Percentiles rank a stretch among this genome's conserved stretches.
Conservation (phyloP, 176 grass and related monocot species). For the Eleusine coracana region DNA sequence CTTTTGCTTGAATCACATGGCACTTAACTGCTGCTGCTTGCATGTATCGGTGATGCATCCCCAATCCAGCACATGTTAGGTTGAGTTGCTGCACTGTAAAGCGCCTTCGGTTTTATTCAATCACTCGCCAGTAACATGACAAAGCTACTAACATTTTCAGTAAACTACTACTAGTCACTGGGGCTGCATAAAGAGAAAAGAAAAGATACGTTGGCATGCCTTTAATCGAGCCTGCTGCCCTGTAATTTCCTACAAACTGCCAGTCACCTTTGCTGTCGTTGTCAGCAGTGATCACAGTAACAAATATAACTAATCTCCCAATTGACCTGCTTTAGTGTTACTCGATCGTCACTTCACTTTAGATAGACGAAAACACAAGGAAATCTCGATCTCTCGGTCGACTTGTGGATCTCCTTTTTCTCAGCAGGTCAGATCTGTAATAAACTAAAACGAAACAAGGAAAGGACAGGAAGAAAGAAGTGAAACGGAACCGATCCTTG, state of each 20-base stretch:
- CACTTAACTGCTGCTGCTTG: not conserved
- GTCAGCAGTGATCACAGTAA: not conserved
- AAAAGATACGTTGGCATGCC: no score
- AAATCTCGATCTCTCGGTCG: not conserved
- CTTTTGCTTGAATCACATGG: conserved; percentile 23
- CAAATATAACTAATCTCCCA: not conserved
- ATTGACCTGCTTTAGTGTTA: not conserved
- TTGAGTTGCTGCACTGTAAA: conserved; percentile 48
- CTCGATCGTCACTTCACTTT: not conserved
- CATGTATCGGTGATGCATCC: conserved; percentile 7
- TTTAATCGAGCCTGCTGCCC: not conserved
- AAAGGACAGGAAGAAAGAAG: not conserved
- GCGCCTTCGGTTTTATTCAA: conserved; percentile 4
- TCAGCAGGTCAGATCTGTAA: not conserved
- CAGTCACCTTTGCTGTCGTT: not conserved
- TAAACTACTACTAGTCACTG: not conserved
- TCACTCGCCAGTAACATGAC: not conserved
- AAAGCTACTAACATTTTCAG: not conserved
- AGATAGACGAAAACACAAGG: not conserved
- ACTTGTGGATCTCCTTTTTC: not conserved
- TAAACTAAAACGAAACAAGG: not conserved
- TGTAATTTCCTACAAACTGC: not conserved
- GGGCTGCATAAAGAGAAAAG: not conserved
- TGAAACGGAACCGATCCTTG: not conserved
- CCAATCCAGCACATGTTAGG: conserved; percentile 48